Evolutionary conservation across 208 protist species (phyloP), one percentile per base, ranked within the genome.

Genomic region (Leishmania lainsoni): DNA sequence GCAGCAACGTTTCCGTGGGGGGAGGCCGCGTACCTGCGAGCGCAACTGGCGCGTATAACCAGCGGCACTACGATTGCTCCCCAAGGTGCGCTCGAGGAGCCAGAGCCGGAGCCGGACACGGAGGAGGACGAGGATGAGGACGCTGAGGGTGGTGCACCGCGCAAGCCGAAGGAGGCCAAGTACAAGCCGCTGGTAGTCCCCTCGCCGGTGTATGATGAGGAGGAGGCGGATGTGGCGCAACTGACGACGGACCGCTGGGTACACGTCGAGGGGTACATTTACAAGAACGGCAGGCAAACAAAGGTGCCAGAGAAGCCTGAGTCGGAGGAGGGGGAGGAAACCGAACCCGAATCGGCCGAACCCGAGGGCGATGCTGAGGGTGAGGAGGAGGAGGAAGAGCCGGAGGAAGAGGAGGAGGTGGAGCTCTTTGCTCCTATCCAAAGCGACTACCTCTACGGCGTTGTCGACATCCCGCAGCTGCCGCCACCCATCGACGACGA

Each of bases 31-130:
- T 97, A 96, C 81, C 88, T 99, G 66, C 94, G 98, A 63, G 98
- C 98, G 14, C 97, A 99, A 83, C 94, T 99, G 56, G 89, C 96
- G 42, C 95, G 98, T 83, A 99, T 99, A 79, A 86, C 92, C 39
- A 95, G 93, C 78, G 82, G 88, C 56, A 98, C 97, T 29, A 93
- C 89, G 71, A 92, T 99, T 71, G 87, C 91, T 39, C 98, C 98
- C 14, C 70, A 89, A n/a, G 95, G 96, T 0, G 96, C 95, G 14
- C 83, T 98, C 42, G 94, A 94, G 65, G 83, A 95, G 76, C 87
- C 94, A 51, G 95, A 98, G 76, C 92, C 94, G 75, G 83, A 91
- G 5, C 90, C 83, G n/a, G 91, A 95, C n/a, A 91, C 95, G 6
- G 91, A 94, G 32, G 95, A 95, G 54, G 93, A 97, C 12, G 93